A percentile compares a stretch with the other conserved stretches of the same genome.
These are phyloP conservation scores for Colletotrichum falcatum DNA, from an alignment of 2,329 filamentous ascomycete genomes.

Conservation along the genomic window DNA sequence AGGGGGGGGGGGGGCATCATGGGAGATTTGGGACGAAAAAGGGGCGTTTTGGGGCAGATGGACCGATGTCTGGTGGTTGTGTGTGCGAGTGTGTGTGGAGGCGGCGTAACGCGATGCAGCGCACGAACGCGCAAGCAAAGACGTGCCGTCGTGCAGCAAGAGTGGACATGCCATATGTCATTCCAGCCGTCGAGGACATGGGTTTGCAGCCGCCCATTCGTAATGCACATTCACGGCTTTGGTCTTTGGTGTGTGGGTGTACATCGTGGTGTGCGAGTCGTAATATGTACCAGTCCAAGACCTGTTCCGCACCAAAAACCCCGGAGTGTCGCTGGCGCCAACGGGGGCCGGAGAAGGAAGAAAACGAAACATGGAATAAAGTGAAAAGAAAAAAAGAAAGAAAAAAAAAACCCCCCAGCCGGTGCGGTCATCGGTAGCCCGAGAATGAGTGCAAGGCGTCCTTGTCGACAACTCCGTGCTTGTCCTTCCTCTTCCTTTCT, in stretches of 20 bases:
- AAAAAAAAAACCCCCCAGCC: background rate
- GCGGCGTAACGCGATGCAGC: background rate
- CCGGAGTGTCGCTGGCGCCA: constrained; percentile 36
- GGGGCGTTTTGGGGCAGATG: constrained; percentile 1
- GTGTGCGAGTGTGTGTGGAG: background rate
- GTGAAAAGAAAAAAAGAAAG: no score
- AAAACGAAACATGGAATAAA: no score
- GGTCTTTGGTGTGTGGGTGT: no score
- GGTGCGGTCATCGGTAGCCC: background rate
- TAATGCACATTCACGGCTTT: no score
- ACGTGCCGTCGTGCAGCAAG: background rate
- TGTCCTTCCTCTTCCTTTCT: no score
- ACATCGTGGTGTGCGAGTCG: no score
- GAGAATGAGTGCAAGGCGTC: background rate
- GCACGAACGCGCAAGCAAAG: constrained; percentile 7
- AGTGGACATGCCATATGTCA: constrained; percentile 33
- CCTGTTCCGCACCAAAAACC: background rate
- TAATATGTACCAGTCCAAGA: no score
- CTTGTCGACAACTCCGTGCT: background rate
- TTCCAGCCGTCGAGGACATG: constrained; percentile 2
- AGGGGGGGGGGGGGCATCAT: constrained; percentile 16
- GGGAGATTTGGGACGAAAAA: constrained; percentile 29
- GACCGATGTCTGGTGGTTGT: no score
- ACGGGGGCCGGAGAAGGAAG: background rate
- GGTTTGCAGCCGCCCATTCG: no score